Evolutionary conservation across 305 asterid species (phyloP).

Genomic region (Solanum hybrid): DNA sequence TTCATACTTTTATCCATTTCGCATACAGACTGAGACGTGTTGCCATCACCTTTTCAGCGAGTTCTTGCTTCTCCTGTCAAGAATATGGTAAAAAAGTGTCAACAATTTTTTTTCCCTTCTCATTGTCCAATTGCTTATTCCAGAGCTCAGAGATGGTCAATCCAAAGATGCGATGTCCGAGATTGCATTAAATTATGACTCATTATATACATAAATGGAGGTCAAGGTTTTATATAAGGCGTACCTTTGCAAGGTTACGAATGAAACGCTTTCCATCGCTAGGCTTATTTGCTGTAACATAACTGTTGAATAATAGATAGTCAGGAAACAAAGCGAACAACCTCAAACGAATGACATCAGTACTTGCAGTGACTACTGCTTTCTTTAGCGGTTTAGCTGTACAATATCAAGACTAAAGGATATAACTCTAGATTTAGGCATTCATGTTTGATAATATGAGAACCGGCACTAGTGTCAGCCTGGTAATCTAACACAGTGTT

Average conservation of each 20-base stretch:
- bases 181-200: neutral
- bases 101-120: neutral
- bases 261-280: constrained; percentile 65
- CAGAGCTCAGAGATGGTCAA: neutral
- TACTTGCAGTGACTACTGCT: neutral
- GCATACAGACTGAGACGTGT: constrained; percentile 87
- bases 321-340: neutral
- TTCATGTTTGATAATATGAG: neutral
- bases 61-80: constrained; percentile 66
- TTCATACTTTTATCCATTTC: constrained; percentile 74
- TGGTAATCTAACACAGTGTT: neutral
- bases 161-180: neutral
- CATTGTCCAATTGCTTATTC: neutral
- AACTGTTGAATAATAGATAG: constrained; percentile 27
- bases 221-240: neutral
- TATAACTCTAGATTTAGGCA: neutral
- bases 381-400: neutral
- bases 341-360: neutral
- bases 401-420: neutral
- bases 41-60: constrained; percentile 92
- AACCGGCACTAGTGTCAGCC: neutral
- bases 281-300: constrained; percentile 47
- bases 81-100: neutral
- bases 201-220: neutral
- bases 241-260: constrained; percentile 74